Evolutionary conservation across 176 grass and related monocot species (phyloP).

Genomic region (Oropetium thomaeum): DNA sequence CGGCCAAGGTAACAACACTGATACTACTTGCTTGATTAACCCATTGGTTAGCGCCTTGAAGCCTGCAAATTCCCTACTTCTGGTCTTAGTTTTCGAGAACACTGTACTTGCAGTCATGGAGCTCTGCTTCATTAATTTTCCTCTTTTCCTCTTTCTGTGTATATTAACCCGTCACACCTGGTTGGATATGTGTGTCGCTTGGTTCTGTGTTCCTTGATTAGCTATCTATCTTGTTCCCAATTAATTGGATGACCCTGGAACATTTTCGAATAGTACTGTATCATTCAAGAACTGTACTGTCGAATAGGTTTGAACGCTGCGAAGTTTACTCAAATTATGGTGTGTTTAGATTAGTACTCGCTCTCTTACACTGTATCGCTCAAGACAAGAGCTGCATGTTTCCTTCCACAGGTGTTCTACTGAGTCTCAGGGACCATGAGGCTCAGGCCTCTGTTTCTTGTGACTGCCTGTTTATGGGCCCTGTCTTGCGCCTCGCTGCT

Average conservation of each 20-base stretch:
- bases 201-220: neutral
- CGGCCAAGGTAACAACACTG: neutral
- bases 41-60: neutral
- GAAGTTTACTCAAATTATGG: neutral
- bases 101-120: neutral
- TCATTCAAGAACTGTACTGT: neutral
- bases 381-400: too few species aligned
- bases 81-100: neutral
- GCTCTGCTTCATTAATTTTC: neutral
- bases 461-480: constrained; percentile 48
- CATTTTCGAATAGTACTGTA: neutral
- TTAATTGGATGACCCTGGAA: neutral
- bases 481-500: constrained; percentile 35
- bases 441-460: constrained; percentile 24
- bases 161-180: too few species aligned
- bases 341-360: too few species aligned
- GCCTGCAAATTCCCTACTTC: neutral
- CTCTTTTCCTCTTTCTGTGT: neutral
- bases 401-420: neutral
- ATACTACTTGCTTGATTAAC: neutral
- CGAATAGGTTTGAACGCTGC: neutral
- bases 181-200: too few species aligned
- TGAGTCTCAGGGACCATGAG: constrained; percentile 39
- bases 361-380: too few species aligned
- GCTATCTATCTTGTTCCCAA: neutral